Percentiles rank a stretch among this genome's conserved stretches.
These are phyloP conservation scores for Calonectria honghensis DNA, from an alignment of 2,329 filamentous ascomycete species.

Conservation along the genomic window DNA sequence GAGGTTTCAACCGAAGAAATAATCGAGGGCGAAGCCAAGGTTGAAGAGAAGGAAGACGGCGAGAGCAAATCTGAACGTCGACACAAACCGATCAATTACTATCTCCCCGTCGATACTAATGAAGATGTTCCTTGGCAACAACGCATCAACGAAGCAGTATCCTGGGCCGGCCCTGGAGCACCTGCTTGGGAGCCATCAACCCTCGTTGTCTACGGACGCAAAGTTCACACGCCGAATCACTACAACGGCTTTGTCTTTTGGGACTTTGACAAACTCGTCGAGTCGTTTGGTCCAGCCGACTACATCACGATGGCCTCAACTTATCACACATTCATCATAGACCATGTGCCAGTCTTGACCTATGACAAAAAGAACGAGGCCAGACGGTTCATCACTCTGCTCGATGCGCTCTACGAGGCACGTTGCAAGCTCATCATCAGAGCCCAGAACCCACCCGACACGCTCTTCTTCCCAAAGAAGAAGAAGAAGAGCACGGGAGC, in stretches of 20 bases:
- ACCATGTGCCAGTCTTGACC: slow-evolving; percentile 80
- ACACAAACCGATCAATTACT: slow-evolving; percentile 58
- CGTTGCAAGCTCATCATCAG: slow-evolving; percentile 83
- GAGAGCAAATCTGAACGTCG: slow-evolving; percentile 45
- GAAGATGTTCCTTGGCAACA: slow-evolving; percentile 57
- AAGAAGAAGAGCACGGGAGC: slow-evolving; percentile 50
- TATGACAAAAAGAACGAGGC: slow-evolving; percentile 86
- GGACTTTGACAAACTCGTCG: slow-evolving; percentile 81
- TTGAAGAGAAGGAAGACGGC: slow-evolving; percentile 13
- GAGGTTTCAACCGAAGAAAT: slow-evolving; percentile 23
- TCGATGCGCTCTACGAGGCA: slow-evolving; percentile 89
- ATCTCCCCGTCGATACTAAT: slow-evolving; percentile 51
- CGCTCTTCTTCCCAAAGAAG: slow-evolving; percentile 84
- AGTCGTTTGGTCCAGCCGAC: slow-evolving; percentile 84
- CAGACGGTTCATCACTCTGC: slow-evolving; percentile 84
- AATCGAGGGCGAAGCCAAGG: slow-evolving; percentile 14
- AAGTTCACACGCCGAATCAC: slow-evolving; percentile 75
- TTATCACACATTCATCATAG: slow-evolving; percentile 86
- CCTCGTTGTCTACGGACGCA: slow-evolving; percentile 78
- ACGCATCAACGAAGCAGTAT: slow-evolving; percentile 49
- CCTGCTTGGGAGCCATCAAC: slow-evolving; percentile 65
- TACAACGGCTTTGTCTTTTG: slow-evolving; percentile 76
- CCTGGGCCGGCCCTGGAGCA: slow-evolving; percentile 46
- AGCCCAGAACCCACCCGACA: slow-evolving; percentile 81
- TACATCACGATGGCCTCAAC: slow-evolving; percentile 88